Evolutionary conservation across 1,139 yeast genomes (phyloP), one percentile per base, ranked within the genome.

Genomic region (Candida albicans): DNA sequence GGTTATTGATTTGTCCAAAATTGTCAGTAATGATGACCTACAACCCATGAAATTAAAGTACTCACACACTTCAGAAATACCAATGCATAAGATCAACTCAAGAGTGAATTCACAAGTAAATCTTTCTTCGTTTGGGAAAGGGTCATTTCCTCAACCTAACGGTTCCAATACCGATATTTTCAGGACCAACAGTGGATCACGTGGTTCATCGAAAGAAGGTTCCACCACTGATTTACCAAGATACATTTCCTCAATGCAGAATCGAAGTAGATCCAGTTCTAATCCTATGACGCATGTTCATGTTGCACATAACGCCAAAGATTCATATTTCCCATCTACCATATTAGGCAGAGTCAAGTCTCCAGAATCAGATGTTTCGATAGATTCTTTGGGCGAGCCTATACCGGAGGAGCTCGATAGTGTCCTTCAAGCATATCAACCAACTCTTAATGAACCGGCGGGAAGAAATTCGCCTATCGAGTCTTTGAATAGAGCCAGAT

Each of bases 31-130:
- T 48, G 67, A 68, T 41, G 75, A 68, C 22, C 68, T 70, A 31
- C 67, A 70, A 47, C 78, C 78, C 7, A 62, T 73, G 61, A 69
- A 67, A 46, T 61, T 73, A 48, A 61, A 59, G 46, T 73, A 73
- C 49, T 68, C 75, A 27, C 63, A 61, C 31, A 61, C 76, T 0
- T 63, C 65, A 10, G 75, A 72, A 35, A 68, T 73, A 30, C 74
- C 78, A 3, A 66, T 71, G 26, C 71, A 67, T 42, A 59, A 56
- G 40, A 56, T 73, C 37, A 73, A 73, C 50, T 64, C 68, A 33
- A 68, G 70, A 51, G 71, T 73, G 41, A 71, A 73, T 49, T 70
- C 76, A 9, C 75, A 69, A 42, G 47, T 52, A 11, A 46, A 47
- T 43, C 40, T 50, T 25, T 31, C 44, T 25, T 14, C 33, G n/a